Conservation (phyloP, 306 rosid genomes). For the Cucurbita pepo region DNA sequence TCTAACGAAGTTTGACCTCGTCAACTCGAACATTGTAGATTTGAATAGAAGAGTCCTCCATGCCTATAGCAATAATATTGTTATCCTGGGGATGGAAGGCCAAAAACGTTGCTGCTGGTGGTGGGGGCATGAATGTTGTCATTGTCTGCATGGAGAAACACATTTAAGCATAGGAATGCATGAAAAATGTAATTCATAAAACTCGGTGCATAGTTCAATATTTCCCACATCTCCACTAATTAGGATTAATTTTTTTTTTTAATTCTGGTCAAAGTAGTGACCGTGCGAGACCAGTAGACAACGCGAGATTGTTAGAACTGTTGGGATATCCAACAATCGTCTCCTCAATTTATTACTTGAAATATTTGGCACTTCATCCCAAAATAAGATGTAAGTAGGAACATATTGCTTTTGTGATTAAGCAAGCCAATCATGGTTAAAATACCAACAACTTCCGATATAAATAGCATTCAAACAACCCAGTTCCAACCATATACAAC, state of each 20-base stretch:
- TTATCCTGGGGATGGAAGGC: slow-evolving; percentile 99
- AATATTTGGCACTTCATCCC: not conserved
- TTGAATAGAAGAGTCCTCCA: slow-evolving; percentile 95
- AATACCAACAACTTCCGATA: not conserved
- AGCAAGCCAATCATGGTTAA: not conserved
- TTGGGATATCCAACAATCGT: not conserved
- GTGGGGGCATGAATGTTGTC: slow-evolving; percentile 99
- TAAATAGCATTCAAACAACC: not conserved
- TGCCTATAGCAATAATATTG: slow-evolving; percentile 95
- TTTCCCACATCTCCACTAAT: not conserved
- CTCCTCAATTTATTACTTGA: not conserved
- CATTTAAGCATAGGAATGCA: slow-evolving; percentile 9
- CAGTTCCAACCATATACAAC: not conserved
- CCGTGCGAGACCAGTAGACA: not conserved
- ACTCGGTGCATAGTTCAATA: not conserved
- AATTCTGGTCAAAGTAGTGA: not conserved
- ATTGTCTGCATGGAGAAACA: slow-evolving; percentile 54
- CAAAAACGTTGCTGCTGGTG: slow-evolving; percentile 96
- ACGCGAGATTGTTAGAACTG: not conserved
- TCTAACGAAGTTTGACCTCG: slow-evolving; percentile 35
- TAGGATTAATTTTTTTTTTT: not conserved
- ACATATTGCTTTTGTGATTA: not conserved
- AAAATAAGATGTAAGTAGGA: not conserved
- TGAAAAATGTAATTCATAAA: not conserved
- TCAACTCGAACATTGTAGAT: slow-evolving; percentile 93